Evolutionary conservation across 352 stramenopile species (phyloP).

Genomic region (Paralagenidium karlingii): DNA sequence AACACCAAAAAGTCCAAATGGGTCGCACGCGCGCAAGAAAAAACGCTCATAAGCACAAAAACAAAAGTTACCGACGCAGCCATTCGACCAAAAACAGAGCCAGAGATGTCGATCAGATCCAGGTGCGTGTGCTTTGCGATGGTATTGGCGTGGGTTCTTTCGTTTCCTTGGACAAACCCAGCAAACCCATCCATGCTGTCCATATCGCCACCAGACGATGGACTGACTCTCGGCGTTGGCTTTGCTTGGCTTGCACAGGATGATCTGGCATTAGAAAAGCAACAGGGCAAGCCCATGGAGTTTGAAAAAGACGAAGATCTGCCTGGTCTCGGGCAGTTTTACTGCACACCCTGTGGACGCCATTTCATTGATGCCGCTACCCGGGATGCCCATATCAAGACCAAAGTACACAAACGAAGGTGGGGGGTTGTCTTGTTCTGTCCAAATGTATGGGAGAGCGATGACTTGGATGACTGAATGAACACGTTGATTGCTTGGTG

Average conservation of each 20-base stretch:
- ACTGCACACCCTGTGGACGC: slow-evolving; percentile 75
- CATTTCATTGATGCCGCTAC: slow-evolving; percentile 80
- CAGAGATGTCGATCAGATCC: slow-evolving; percentile 80
- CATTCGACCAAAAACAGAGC: slow-evolving; percentile 71
- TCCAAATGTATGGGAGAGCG: not conserved
- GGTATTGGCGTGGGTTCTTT: not conserved
- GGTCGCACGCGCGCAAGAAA: slow-evolving; percentile 2
- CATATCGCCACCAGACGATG: too few species aligned
- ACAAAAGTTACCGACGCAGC: slow-evolving; percentile 78
- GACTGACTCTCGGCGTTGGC: too few species aligned
- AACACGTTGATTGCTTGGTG: not conserved
- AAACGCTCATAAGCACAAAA: slow-evolving; percentile 32
- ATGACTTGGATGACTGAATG: not conserved
- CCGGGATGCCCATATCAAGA: slow-evolving; percentile 62
- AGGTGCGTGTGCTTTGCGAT: slow-evolving; percentile 13
- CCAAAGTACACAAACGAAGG: slow-evolving; percentile 81
- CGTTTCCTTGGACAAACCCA: not conserved
- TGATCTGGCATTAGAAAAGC: slow-evolving; percentile 52
- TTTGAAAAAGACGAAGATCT: slow-evolving; percentile 81
- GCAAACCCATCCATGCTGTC: too few species aligned
- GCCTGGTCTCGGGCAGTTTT: slow-evolving; percentile 75
- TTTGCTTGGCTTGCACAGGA: slow-evolving; percentile 26
- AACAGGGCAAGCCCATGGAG: slow-evolving; percentile 33
- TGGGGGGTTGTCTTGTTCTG: slow-evolving; percentile 5
- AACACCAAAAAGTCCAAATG: slow-evolving; percentile 6